Base-by-base conservation (phyloP, 768 basidiomycete species). In the Naganishia vishniacii region DNA sequence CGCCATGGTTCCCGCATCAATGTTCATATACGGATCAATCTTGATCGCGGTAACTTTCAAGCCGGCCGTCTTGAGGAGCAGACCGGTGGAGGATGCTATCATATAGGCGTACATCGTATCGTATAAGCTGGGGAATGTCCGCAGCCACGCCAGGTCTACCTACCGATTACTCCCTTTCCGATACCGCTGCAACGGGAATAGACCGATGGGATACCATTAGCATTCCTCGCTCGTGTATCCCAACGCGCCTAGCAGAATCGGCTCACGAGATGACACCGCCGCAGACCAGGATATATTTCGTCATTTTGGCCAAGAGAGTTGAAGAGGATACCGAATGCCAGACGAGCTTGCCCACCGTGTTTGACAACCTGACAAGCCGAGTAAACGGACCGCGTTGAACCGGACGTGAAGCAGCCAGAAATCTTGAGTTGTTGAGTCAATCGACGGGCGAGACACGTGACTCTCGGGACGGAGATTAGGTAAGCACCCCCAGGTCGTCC, bases 21-120 rank as follows among this genome's bases (percentile, higher is more conserved):
- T 97, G 80, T 99, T 99, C 94, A 99, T 98, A 72, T 99, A 99
- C 15, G 94, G 94, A 77, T 99, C 94, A 72, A 99, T 98, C 80
- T 99, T 99, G 82, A 99, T 97, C 12, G 94, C 89, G 8, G 94
- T 99, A 71, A 97, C 94, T 80, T 92, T 95, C 66, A 95, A 82
- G 48, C 94, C 94, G 40, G 87, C 85, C 46, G 90, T 97, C 80
- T 97, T 97, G 75, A 99, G 82, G 58, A 98, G 83, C 58, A 98
- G 81, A 65, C 94, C 94, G 5, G 94, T 97, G 53, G 93, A 97
- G 28, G 94, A 98, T 69, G 94, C 94, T 97, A 75, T 42, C 15
- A 73, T 67, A 73, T 83, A 80, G 16, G 31, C 61, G 49, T 26
- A 34, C 25, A 44, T 29, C 45, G 44, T 40, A 42, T 25, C 53